Evolutionary conservation across 1,284 basidiomycete species (phyloP).

Genomic region (Gomphus sp.): DNA sequence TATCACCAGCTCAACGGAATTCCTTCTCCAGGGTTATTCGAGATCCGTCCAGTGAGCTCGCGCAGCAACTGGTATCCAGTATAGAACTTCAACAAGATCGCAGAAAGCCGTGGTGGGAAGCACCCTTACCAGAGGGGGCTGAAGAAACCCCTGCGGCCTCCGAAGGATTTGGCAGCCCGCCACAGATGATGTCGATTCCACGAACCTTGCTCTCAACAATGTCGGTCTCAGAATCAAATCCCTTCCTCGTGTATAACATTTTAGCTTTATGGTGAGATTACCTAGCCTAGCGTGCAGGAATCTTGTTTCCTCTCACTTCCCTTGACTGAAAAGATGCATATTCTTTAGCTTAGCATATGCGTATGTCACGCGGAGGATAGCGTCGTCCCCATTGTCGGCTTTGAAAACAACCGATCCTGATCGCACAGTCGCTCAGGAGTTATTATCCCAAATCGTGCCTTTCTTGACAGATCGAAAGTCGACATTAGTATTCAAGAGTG

Average conservation of each 20-base stretch:
- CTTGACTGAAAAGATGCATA: too few species aligned
- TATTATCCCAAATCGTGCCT: constrained; percentile 45
- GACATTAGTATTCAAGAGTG: constrained; percentile 34
- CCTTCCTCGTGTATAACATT: constrained; percentile 54
- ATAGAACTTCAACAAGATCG: constrained; percentile 39
- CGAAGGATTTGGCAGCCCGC: constrained; percentile 28
- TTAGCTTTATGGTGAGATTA: constrained; percentile 58
- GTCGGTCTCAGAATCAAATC: constrained; percentile 21
- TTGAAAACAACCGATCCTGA: constrained; percentile 29
- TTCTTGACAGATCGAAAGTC: constrained; percentile 54
- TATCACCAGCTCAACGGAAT: constrained; percentile 47
- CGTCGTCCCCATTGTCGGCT: constrained; percentile 42
- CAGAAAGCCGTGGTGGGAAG: constrained; percentile 60
- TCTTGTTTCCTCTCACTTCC: too few species aligned
- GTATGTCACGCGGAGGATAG: constrained; percentile 51
- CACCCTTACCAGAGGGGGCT: constrained; percentile 9
- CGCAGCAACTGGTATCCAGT: constrained; percentile 49
- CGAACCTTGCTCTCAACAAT: constrained; percentile 31
- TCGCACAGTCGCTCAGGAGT: constrained; percentile 31
- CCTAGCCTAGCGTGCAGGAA: background rate
- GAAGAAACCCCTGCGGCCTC: constrained; percentile 12
- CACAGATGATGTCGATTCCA: constrained; percentile 42
- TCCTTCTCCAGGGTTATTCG: constrained; percentile 49
- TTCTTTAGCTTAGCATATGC: constrained; percentile 52
- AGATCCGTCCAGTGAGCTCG: constrained; percentile 49